A percentile compares a stretch with the other conserved stretches of the same genome.
phyloP scores from a whole-genome alignment of 768 basidiomycete species.

The Suillus bovinus region DNA sequence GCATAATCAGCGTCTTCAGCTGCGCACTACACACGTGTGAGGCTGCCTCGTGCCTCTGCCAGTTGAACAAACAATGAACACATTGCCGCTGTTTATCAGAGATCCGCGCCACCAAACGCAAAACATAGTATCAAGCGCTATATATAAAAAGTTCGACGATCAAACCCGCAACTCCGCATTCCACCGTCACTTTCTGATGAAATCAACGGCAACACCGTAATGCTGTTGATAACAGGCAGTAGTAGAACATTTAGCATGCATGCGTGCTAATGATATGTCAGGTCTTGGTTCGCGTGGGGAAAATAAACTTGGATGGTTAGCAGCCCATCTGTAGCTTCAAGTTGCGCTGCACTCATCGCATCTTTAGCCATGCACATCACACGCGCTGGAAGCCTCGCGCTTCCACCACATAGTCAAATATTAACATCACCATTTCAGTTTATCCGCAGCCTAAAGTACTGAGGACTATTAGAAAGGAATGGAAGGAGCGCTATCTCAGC shows the following conservation, averaged over 20 bases:
- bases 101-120: conserved; percentile 1
- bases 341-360: background rate
- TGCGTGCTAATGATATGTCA: too few species aligned
- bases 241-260: too few species aligned
- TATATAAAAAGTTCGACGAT: background rate
- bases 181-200: background rate
- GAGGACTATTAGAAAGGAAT: background rate
- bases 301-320: background rate
- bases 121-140: background rate
- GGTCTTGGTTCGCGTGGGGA: background rate
- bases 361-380: background rate
- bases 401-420: background rate
- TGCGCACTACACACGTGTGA: background rate
- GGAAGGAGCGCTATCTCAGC: background rate
- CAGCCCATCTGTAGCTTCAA: too few species aligned
- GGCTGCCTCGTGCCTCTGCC: background rate
- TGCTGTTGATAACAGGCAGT: background rate
- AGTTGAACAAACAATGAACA: background rate
- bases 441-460: background rate
- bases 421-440: background rate
- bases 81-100: background rate
- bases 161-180: background rate
- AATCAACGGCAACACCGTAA: background rate
- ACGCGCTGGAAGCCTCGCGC: background rate
- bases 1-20: background rate